Percentiles rank a stretch among this genome's conserved stretches.
These are phyloP conservation scores for Umbelopsis isabellina DNA, from an alignment of 192 early-diverging fungal genomes.

Conservation along the genomic window DNA sequence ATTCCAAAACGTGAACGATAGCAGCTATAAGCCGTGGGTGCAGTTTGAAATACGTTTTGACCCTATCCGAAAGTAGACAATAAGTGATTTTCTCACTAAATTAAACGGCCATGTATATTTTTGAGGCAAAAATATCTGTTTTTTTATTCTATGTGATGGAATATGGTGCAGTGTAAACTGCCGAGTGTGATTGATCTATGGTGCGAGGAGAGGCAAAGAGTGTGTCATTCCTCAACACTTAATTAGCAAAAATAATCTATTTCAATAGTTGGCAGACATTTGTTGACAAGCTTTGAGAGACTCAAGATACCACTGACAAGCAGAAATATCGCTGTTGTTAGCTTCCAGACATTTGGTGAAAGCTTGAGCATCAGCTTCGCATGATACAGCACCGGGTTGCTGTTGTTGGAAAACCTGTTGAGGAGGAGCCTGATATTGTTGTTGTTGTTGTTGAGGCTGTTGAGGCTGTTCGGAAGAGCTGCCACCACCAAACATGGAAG, in stretches of 20 bases:
- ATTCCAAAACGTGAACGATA: conserved; percentile 81
- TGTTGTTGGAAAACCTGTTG: conserved; percentile 35
- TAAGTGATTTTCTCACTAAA: background rate
- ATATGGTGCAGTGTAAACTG: too few species aligned
- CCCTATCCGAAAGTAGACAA: conserved; percentile 39
- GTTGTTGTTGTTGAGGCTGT: conserved; percentile 41
- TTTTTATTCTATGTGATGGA: too few species aligned
- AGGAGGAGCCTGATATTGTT: conserved; percentile 37
- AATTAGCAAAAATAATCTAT: background rate
- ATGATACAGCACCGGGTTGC: conserved; percentile 41
- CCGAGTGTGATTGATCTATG: too few species aligned
- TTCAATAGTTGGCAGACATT: conserved; percentile 49
- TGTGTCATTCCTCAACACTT: background rate
- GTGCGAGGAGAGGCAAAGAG: background rate
- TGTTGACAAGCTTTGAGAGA: conserved; percentile 88
- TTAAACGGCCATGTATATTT: conserved; percentile 21
- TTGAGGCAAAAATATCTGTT: background rate
- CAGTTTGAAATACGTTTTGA: conserved; percentile 72
- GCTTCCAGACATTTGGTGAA: conserved; percentile 87
- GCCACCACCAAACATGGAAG: conserved; percentile 55
- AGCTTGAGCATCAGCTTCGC: conserved; percentile 79
- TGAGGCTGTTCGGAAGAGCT: conserved; percentile 46
- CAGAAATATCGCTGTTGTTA: conserved; percentile 75
- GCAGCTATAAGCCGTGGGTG: conserved; percentile 91
- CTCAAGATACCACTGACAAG: conserved; percentile 92